Conservation (phyloP, 2,329 filamentous ascomycete species). For the Colletotrichum somersetense region DNA sequence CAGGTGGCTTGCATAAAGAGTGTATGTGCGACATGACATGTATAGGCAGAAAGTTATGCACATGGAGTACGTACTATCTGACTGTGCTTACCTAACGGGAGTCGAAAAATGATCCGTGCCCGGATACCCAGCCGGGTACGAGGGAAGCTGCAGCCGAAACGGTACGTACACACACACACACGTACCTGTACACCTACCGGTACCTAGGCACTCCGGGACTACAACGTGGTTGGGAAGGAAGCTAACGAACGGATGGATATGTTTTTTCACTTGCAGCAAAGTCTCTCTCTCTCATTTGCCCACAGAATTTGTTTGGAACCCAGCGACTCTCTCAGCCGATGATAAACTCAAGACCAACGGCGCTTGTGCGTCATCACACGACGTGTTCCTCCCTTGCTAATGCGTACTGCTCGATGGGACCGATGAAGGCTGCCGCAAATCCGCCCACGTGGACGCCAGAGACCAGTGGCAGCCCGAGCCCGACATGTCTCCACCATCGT, state of each 20-base stretch:
- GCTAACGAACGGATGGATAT: too few species aligned
- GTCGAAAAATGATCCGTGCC: too few species aligned
- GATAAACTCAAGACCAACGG: constrained; percentile 5
- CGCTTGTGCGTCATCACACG: constrained; percentile 16
- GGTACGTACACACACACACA: background rate
- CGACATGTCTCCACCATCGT: background rate
- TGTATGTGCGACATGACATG: background rate
- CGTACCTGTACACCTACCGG: too few species aligned
- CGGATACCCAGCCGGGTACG: too few species aligned
- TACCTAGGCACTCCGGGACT: too few species aligned
- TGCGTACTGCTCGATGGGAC: background rate
- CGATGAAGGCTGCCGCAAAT: constrained; percentile 31
- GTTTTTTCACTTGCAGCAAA: too few species aligned
- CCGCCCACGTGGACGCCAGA: constrained; percentile 29
- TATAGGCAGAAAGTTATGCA: background rate
- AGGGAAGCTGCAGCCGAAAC: too few species aligned
- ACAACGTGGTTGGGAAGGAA: too few species aligned
- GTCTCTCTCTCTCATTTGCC: too few species aligned
- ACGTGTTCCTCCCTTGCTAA: background rate
- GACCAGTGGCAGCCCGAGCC: constrained; percentile 13
- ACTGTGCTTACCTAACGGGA: background rate
- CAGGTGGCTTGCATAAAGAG: background rate
- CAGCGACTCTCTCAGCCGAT: background rate
- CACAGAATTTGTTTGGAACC: too few species aligned
- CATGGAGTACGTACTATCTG: background rate